Evolutionary conservation across 2,329 filamentous ascomycete genomes (phyloP).

Genomic region (Coniochaeta prunicola): DNA sequence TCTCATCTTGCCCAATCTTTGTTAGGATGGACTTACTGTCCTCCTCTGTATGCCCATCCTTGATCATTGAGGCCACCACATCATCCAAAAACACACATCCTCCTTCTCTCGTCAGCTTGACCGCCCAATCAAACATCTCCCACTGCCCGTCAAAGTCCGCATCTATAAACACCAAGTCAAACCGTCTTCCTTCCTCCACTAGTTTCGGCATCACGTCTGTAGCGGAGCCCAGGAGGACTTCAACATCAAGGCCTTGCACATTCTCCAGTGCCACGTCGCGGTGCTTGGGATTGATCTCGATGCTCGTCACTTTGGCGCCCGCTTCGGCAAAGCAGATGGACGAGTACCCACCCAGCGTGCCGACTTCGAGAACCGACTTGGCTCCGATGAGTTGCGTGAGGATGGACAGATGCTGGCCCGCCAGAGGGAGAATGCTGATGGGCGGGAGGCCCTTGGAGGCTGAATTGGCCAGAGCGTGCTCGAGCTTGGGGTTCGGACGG

Average conservation of each 20-base stretch:
- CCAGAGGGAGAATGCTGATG: constrained; percentile 25
- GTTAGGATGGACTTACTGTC: constrained; percentile 13
- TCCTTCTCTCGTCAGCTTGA: constrained; percentile 28
- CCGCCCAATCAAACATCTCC: constrained; percentile 37
- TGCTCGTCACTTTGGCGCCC: constrained; percentile 34
- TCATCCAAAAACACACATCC: constrained; percentile 42
- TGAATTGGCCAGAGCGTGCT: constrained; percentile 22
- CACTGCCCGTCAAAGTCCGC: constrained; percentile 42
- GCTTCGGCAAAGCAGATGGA: constrained; percentile 42
- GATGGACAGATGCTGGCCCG: constrained; percentile 30
- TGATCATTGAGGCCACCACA: constrained; percentile 29
- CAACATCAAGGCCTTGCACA: constrained; percentile 33
- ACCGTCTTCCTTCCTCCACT: constrained; percentile 29
- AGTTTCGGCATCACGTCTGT: constrained; percentile 30
- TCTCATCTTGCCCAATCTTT: constrained; percentile 14
- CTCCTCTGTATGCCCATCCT: constrained; percentile 13
- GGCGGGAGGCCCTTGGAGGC: constrained; percentile 23
- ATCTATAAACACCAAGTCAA: constrained; percentile 46
- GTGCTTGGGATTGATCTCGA: constrained; percentile 39
- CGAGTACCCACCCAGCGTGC: constrained; percentile 46
- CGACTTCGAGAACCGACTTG: constrained; percentile 41
- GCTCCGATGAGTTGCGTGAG: constrained; percentile 25
- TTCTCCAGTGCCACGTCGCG: constrained; percentile 38
- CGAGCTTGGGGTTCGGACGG: constrained; percentile 16
- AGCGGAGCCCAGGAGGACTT: constrained; percentile 35